Evolutionary conservation across 2,329 filamentous ascomycete species (phyloP).

Genomic region (Monilinia laxa): DNA sequence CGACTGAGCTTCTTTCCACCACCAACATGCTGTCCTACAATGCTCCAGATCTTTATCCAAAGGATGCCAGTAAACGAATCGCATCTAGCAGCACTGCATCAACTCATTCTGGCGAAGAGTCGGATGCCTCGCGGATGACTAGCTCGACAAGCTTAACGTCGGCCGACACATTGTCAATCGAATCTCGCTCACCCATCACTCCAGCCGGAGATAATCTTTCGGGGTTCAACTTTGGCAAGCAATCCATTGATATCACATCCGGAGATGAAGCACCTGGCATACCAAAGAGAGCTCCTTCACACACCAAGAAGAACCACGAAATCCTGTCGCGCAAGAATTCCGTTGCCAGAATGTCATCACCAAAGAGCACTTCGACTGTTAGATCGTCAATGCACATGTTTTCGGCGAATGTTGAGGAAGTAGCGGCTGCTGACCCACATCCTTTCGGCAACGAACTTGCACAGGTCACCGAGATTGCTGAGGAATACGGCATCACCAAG

Average conservation of each 20-base stretch:
- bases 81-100: constrained; percentile 27
- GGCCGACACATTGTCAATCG: constrained; percentile 46
- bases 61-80: constrained; percentile 1
- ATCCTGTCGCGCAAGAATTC: constrained; percentile 69
- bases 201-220: constrained; percentile 66
- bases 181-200: constrained; percentile 41
- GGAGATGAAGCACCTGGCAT: constrained; percentile 58
- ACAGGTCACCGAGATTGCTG: constrained; percentile 88
- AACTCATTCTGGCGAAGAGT: constrained; percentile 63
- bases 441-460: constrained; percentile 89
- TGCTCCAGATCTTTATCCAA: constrained; percentile 71
- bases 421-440: constrained; percentile 50
- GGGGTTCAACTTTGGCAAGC: constrained; percentile 55
- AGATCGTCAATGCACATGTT: constrained; percentile 50
- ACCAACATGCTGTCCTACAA: constrained; percentile 97
- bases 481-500: constrained; percentile 70
- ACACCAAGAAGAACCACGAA: constrained; percentile 85
- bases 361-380: constrained; percentile 58
- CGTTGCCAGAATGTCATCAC: constrained; percentile 58
- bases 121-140: constrained; percentile 57
- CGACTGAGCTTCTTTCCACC: constrained; percentile 83
- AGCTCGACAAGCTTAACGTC: constrained; percentile 47
- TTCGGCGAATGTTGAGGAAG: constrained; percentile 31
- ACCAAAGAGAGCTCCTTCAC: constrained; percentile 76
- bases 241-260: constrained; percentile 41